Base-by-base conservation (phyloP, 768 basidiomycete genomes). In the Russula sp. region DNA sequence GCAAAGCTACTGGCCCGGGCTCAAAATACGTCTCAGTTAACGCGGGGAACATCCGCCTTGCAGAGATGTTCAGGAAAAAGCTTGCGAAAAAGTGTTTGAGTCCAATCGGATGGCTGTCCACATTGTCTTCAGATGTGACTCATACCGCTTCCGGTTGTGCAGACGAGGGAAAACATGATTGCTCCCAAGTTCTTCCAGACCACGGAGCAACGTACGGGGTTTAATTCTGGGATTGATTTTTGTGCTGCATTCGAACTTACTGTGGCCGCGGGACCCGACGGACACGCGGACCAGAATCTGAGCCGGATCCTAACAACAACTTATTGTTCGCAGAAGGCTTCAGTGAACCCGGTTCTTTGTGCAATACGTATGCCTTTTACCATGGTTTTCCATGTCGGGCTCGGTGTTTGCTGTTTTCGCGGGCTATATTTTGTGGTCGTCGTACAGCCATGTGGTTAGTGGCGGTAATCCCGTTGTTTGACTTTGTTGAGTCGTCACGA, bases 221-320 rank as follows among this genome's bases (percentile, higher is more conserved):
- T 11, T 40, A 40, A 1, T 27, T 49, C 57, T 57, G 47, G 35
- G 31, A 40, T 39, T 14, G 14, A 37, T 49, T 50, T n/a, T 31
- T 32, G 22, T 47, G 22, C 49, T 32, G 57, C 20, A 16, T 42
- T 31, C 37, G 27, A 59, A 59, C 16, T 50, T n/a, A 39, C 8
- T 48, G 11, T 39, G 22, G 22, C 20, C n/a, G 22, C 3, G 37
- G 4, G 18, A n/a, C 5, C 27, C 50, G 48, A 27, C 27, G 27
- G 2, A 27, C 27, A 16, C 57, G 57, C 57, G 57, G 48, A 59
- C 57, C 31, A 39, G 18, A 20, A 59, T 59, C 35, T 42, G 31
- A 42, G 54, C 9, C 42, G 22, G 54, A 55, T 42, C 40, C 27
- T 44, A 55, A 55, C 27, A 39, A 16, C 14, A 39, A 39, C 14